phyloP scores from a whole-genome alignment of 139 green algal genomes.

The Klebsormidium nitens region DNA sequence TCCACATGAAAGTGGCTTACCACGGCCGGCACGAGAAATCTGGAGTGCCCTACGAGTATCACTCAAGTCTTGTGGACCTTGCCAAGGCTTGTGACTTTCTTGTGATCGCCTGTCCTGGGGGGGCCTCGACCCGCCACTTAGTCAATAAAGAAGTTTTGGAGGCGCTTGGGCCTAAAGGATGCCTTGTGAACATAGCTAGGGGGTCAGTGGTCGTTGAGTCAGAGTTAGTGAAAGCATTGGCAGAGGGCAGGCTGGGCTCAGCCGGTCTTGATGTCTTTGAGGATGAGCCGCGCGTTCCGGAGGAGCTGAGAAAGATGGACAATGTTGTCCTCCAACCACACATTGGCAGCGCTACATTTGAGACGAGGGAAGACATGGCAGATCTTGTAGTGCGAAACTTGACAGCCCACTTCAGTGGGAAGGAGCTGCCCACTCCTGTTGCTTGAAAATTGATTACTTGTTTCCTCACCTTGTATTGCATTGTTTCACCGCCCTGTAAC shows the following conservation, averaged over 20 bases:
- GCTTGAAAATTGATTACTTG: too few species aligned
- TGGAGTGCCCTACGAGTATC: conserved; percentile 16
- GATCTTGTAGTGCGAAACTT: conserved; percentile 20
- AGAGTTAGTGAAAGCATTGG: conserved; percentile 13
- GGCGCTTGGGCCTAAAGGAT: conserved; percentile 5
- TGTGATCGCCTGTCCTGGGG: conserved; percentile 15
- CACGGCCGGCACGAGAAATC: background rate
- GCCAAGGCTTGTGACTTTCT: conserved; percentile 12
- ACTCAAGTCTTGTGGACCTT: conserved; percentile 1
- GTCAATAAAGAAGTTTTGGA: conserved; percentile 10
- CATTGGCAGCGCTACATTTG: conserved; percentile 21
- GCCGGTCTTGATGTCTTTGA: conserved; percentile 39
- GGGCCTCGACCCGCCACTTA: conserved; percentile 12
- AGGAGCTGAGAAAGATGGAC: conserved; percentile 18
- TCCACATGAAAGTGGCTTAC: conserved; percentile 25
- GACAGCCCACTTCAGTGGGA: conserved; percentile 11
- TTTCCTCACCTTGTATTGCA: too few species aligned
- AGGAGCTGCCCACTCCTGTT: conserved; percentile 22
- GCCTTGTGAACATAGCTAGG: conserved; percentile 27
- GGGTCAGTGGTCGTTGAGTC: conserved; percentile 25
- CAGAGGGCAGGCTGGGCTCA: conserved; percentile 10
- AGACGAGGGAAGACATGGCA: conserved; percentile 27
- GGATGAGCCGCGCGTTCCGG: conserved; percentile 25
- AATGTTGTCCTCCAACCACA: conserved; percentile 32
- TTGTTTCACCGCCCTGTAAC: too few species aligned